Base-by-base conservation (phyloP, 257 asterid species). In the Solanum commersonii region DNA sequence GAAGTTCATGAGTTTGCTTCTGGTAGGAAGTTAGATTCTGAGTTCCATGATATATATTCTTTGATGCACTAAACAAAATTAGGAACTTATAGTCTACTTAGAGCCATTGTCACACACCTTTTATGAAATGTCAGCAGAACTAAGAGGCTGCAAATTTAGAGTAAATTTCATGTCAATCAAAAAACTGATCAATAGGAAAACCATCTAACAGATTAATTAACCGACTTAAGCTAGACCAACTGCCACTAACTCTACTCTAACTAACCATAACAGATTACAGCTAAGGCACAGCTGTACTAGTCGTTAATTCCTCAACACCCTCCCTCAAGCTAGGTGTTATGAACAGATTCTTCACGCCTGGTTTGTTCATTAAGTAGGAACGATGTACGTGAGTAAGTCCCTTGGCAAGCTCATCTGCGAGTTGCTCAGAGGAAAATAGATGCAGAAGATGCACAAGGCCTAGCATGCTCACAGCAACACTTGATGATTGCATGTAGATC, bases 1-100 rank as follows among this genome's bases (percentile, higher is more conserved):
- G 94, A 91, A 89, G 94, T 96, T 78, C 95, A 93, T 33, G 96
- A 95, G 88, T 96, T 95, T 88, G 79, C 91, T 46, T 92, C 95
- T 10, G 90, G 93, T 84, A 94, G 94, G 27, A 88, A 67, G 42
- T 89, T 90, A 88, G 92, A 92, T 52, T 37, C 86, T 44, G 87
- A 37, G 56, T 56, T 81, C 34, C 83, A 88, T 34, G 91, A 88
- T 16, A 46, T 90, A 59, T 85, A 56, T 79, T 85, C 90, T 65
- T 87, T 90, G 18, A 63, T 82, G 60, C 2, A 77, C 59, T 40
- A 77, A 31, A n/a, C 22, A 40, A 2, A 76, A 11, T 37, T 6
- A 76, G 33, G 31, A 76, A 76, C 0, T 76, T 77, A 13, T 1
- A 0, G 60, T 77, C 60, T 77, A 6, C 8, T 77, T 40, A 77